Evolutionary conservation across 805 yeast genomes (phyloP).

Genomic region (Candida sanyiensis): DNA sequence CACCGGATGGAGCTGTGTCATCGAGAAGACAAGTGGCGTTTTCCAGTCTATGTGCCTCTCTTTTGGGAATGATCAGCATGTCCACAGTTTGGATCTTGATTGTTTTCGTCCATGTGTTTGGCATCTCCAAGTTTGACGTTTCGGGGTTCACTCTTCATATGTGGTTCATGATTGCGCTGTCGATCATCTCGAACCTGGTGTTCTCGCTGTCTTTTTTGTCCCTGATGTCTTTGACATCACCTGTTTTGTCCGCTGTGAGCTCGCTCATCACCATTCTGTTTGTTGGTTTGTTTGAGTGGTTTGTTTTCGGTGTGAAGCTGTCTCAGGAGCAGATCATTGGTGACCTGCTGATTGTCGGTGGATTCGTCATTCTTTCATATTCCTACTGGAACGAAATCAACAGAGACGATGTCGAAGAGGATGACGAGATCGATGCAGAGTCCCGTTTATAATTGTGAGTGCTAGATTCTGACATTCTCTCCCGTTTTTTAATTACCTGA

Average conservation of each 20-base stretch:
- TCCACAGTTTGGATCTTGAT: slow-evolving; percentile 43
- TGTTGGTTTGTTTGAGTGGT: slow-evolving; percentile 75
- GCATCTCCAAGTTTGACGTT: slow-evolving; percentile 52
- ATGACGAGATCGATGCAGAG: slow-evolving; percentile 21
- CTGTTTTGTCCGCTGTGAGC: slow-evolving; percentile 68
- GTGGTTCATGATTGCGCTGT: slow-evolving; percentile 43
- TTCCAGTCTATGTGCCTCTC: slow-evolving; percentile 69
- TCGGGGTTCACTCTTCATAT: slow-evolving; percentile 27
- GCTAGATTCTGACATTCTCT: no score
- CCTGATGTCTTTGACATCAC: slow-evolving; percentile 78
- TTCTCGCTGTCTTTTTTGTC: slow-evolving; percentile 71
- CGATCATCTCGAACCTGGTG: slow-evolving; percentile 56
- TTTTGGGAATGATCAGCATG: slow-evolving; percentile 56
- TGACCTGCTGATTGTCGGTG: slow-evolving; percentile 60
- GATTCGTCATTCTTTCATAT: slow-evolving; percentile 59
- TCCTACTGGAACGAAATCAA: slow-evolving; percentile 64
- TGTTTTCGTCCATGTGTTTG: slow-evolving; percentile 44
- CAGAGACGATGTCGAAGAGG: slow-evolving; percentile 34
- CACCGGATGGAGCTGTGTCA: slow-evolving; percentile 56
- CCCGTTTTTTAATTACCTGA: slow-evolving; percentile 1
- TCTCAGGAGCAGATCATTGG: slow-evolving; percentile 58
- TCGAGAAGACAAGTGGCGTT: slow-evolving; percentile 72
- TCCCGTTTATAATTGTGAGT: neutral
- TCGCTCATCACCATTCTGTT: slow-evolving; percentile 70
- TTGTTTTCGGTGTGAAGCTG: slow-evolving; percentile 53